Percentiles rank a stretch among this genome's conserved stretches.
Evolutionary conservation across 148 eudicot genomes (phyloP).

Genomic region (Fallopia convolvulus): DNA sequence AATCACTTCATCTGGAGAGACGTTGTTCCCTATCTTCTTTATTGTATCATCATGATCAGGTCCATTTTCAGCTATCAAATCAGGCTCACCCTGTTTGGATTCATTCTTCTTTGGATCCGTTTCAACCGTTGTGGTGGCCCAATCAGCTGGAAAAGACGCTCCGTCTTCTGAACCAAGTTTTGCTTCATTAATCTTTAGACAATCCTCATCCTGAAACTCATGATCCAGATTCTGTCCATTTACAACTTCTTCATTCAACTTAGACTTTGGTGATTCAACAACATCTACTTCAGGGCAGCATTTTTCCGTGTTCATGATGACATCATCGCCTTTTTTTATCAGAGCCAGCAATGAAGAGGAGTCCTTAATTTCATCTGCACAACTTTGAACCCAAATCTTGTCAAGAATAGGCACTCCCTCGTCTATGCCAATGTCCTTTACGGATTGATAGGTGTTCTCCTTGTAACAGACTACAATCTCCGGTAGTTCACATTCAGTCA

Average conservation of each 20-base stretch:
- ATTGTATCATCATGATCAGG: slow-evolving; percentile 11
- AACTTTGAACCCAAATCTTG: slow-evolving; percentile 30
- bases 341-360: slow-evolving; percentile 17
- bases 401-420: slow-evolving; percentile 50
- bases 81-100: slow-evolving; percentile 5
- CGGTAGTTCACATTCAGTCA: slow-evolving; percentile 53
- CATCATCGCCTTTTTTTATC: slow-evolving; percentile 22
- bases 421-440: slow-evolving; percentile 80
- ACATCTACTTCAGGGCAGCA: neutral
- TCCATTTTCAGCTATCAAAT: slow-evolving; percentile 19
- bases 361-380: slow-evolving; percentile 16
- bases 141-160: slow-evolving; percentile 3
- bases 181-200: slow-evolving; percentile 12
- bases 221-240: slow-evolving; percentile 5
- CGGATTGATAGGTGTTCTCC: slow-evolving; percentile 41
- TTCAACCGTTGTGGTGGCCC: slow-evolving; percentile 1
- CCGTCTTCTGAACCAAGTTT: slow-evolving; percentile 16
- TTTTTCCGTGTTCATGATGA: neutral
- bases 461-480: slow-evolving; percentile 52
- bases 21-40: slow-evolving; percentile 19
- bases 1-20: neutral
- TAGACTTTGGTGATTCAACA: neutral
- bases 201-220: slow-evolving; percentile 22
- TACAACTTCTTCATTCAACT: slow-evolving; percentile 17
- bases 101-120: neutral